Evolutionary conservation across 2,329 filamentous ascomycete genomes (phyloP).

Genomic region (Trichoderma pleuroti): DNA sequence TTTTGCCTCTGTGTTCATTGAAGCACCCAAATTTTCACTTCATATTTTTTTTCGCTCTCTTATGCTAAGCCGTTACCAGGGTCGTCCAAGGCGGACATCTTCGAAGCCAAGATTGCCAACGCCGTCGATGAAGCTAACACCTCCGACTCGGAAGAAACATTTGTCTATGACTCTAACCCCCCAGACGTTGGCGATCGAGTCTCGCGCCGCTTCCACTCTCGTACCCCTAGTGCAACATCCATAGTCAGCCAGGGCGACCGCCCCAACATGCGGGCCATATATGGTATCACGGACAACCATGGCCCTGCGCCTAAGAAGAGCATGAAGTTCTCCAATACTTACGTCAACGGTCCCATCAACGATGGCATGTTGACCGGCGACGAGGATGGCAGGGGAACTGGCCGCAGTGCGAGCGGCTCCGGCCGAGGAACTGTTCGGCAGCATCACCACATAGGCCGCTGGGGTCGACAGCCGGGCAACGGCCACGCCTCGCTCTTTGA

Average conservation of each 20-base stretch:
- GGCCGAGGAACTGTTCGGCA: slow-evolving; percentile 67
- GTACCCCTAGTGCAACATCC: slow-evolving; percentile 91
- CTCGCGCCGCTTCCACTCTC: slow-evolving; percentile 79
- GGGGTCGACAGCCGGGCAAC: slow-evolving; percentile 66
- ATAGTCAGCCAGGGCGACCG: slow-evolving; percentile 66
- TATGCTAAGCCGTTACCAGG: slow-evolving; percentile 43
- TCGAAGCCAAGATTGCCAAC: slow-evolving; percentile 93
- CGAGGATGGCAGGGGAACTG: slow-evolving; percentile 62
- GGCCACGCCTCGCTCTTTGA: slow-evolving; percentile 70
- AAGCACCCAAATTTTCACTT: not conserved
- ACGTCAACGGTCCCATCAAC: slow-evolving; percentile 53
- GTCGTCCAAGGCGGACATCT: slow-evolving; percentile 95
- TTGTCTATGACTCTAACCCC: slow-evolving; percentile 98
- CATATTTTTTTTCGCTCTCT: not conserved
- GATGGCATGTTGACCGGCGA: slow-evolving; percentile 56
- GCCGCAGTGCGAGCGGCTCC: slow-evolving; percentile 58
- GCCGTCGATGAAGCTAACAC: slow-evolving; percentile 95
- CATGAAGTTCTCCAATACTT: slow-evolving; percentile 92
- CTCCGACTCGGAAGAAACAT: slow-evolving; percentile 96
- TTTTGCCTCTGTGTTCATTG: not conserved
- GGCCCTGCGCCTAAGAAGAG: slow-evolving; percentile 64
- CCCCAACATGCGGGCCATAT: slow-evolving; percentile 60
- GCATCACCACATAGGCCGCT: slow-evolving; percentile 70
- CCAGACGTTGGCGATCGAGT: slow-evolving; percentile 59
- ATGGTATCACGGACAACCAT: slow-evolving; percentile 59